Conservation (phyloP, 805 yeast genomes). For the Teunomyces cretensis region DNA sequence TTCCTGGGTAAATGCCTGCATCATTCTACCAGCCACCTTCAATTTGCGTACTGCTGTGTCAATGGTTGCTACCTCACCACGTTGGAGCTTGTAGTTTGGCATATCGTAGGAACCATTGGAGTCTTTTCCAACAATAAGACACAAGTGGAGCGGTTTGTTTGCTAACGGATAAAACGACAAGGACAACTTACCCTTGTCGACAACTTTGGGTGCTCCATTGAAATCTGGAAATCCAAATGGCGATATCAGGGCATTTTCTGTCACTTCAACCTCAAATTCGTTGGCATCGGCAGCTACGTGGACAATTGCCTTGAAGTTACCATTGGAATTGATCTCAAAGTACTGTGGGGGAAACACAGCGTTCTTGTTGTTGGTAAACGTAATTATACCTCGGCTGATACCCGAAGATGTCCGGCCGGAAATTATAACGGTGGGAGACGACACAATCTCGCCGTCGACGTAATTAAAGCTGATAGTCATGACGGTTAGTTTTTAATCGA, state of each 20-base stretch:
- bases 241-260: conserved; percentile 36
- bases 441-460: conserved; percentile 34
- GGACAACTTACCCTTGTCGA: conserved; percentile 24
- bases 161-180: conserved; percentile 49
- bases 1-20: conserved; percentile 90
- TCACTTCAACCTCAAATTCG: conserved; percentile 49
- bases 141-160: conserved; percentile 79
- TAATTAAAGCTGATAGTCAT: conserved; percentile 31
- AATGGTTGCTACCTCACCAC: conserved; percentile 63
- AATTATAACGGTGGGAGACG: conserved; percentile 40
- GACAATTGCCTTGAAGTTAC: conserved; percentile 72
- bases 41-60: conserved; percentile 72
- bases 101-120: conserved; percentile 71
- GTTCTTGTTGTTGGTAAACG: conserved; percentile 32
- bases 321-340: conserved; percentile 61
- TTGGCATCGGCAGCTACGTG: conserved; percentile 62
- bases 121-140: conserved; percentile 73
- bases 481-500: neutral
- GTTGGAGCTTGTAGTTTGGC: conserved; percentile 46
- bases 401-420: conserved; percentile 25
- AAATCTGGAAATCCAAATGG: conserved; percentile 25
- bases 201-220: conserved; percentile 11
- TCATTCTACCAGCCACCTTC: conserved; percentile 78
- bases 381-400: conserved; percentile 24
- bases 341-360: conserved; percentile 63